Conservation (phyloP, 129 eudicot species). For the Sambucus nigra region DNA sequence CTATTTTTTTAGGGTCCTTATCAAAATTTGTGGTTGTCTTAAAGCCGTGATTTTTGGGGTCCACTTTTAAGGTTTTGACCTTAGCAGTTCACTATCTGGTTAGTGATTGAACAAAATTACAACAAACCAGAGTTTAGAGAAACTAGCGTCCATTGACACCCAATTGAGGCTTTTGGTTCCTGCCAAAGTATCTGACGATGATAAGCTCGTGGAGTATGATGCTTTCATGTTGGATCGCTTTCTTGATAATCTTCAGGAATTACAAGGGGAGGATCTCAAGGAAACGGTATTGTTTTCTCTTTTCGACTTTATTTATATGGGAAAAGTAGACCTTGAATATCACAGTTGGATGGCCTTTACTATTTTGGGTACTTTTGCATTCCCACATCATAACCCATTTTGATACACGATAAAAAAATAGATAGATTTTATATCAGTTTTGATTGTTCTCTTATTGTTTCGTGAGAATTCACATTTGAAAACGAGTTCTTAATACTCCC, state of each 20-base stretch:
- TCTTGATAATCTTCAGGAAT: constrained; percentile 87
- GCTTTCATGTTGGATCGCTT: constrained; percentile 86
- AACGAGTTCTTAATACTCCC: background rate
- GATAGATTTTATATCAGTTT: no score
- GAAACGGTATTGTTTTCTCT: constrained; percentile 66
- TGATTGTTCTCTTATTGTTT: no score
- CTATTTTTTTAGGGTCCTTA: background rate
- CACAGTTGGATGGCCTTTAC: no score
- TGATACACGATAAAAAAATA: background rate
- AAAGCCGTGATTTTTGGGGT: constrained; percentile 4
- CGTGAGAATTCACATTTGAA: background rate
- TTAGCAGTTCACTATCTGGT: background rate
- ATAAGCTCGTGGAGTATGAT: constrained; percentile 90
- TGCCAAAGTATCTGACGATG: constrained; percentile 87
- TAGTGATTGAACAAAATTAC: constrained; percentile 43
- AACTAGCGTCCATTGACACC: constrained; percentile 90
- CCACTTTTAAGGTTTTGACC: constrained; percentile 7
- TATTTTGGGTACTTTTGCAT: no score
- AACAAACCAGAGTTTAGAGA: constrained; percentile 64
- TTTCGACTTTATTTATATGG: background rate
- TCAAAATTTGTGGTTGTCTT: constrained; percentile 6
- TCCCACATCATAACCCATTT: background rate
- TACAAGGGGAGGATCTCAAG: constrained; percentile 89
- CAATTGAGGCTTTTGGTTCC: constrained; percentile 91
- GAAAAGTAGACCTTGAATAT: background rate